Conservation (phyloP, 805 yeast species). For the Wickerhamiella vanderwaltii region DNA sequence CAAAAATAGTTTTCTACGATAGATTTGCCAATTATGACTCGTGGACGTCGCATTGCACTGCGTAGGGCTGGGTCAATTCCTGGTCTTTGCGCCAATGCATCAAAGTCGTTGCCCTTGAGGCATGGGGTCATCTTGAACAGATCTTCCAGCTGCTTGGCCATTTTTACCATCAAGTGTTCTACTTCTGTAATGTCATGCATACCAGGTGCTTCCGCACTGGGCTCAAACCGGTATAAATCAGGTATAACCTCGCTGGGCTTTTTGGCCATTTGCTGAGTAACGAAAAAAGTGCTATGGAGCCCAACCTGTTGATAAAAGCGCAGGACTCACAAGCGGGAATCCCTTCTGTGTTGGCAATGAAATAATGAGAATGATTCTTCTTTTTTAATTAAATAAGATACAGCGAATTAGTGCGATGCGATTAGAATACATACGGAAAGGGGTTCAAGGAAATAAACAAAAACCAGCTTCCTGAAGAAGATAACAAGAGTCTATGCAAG, state of each 20-base stretch:
- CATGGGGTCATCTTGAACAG: constrained; percentile 49
- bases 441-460: too few relatives aligned
- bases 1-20: constrained; percentile 42
- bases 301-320: too few relatives aligned
- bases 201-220: background rate
- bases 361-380: too few relatives aligned
- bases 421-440: too few relatives aligned
- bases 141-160: constrained; percentile 41
- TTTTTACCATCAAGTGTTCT: constrained; percentile 42
- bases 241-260: background rate
- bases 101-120: constrained; percentile 30
- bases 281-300: too few relatives aligned
- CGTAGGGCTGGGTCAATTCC: constrained; percentile 34
- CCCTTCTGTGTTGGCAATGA: too few relatives aligned
- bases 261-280: too few relatives aligned
- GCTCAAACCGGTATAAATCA: constrained; percentile 3
- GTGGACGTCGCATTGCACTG: constrained; percentile 40
- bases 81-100: constrained; percentile 23
- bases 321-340: too few relatives aligned
- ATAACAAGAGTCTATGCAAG: too few relatives aligned
- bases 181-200: constrained; percentile 19
- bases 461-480: too few relatives aligned
- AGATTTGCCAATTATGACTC: constrained; percentile 47
- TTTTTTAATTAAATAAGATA: too few relatives aligned
- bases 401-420: too few relatives aligned